Evolutionary conservation across 2,329 filamentous ascomycete genomes (phyloP).

Genomic region (Fusarium nematophilum): DNA sequence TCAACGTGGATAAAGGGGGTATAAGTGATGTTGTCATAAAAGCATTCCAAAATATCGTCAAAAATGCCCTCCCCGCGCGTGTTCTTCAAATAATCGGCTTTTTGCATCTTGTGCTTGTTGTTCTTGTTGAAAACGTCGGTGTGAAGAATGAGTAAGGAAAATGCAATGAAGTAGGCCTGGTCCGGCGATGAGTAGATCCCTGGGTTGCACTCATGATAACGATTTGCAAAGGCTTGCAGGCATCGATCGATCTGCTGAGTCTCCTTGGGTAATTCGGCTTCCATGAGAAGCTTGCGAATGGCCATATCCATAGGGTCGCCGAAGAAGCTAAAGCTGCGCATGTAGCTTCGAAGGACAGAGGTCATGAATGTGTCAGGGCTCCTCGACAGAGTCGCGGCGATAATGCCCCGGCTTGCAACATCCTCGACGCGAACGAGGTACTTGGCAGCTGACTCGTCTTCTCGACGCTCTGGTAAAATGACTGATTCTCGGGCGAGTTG

Average conservation of each 20-base stretch:
- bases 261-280: conserved; percentile 94
- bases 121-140: conserved; percentile 99
- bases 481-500: conserved; percentile 79
- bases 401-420: conserved; percentile 80
- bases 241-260: conserved; percentile 98
- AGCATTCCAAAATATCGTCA: conserved; percentile 92
- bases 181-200: conserved; percentile 92
- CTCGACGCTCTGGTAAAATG: conserved; percentile 80
- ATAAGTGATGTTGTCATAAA: conserved; percentile 98
- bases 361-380: conserved; percentile 86
- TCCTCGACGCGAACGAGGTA: conserved; percentile 89
- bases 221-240: conserved; percentile 91
- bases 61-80: conserved; percentile 92
- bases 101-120: conserved; percentile 99
- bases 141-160: conserved; percentile 94
- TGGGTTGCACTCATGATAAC: conserved; percentile 98
- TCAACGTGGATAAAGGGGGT: conserved; percentile 99
- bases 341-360: conserved; percentile 90
- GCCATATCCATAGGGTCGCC: conserved; percentile 99
- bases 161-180: conserved; percentile 98
- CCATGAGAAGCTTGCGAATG: conserved; percentile 93
- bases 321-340: conserved; percentile 94
- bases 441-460: conserved; percentile 89
- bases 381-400: conserved; percentile 88
- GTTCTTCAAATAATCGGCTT: conserved; percentile 94